Base-by-base conservation (phyloP, 1,284 basidiomycete species). In the Cerioporus squamosus region DNA sequence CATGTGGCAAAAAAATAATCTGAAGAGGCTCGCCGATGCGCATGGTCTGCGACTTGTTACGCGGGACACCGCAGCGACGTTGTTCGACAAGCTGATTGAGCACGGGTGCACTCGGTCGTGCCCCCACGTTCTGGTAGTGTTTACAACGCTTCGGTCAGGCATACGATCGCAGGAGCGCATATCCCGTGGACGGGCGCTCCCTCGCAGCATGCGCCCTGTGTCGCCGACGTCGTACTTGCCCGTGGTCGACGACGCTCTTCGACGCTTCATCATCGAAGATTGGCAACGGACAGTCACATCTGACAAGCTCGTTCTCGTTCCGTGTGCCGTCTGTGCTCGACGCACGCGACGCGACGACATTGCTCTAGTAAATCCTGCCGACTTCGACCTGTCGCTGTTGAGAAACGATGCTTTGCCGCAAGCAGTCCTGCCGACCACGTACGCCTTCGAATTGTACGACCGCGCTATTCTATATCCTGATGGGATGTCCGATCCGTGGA, bases 21-120 rank as follows among this genome's bases (percentile, higher is more conserved):
- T 87, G 83, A 67, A 81, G 75, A 72, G 84, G 86, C 71, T 86
- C 82, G 69, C 88, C 87, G 24, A 85, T 85, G 74, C 87, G 87
- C 48, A 88, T 77, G 42, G 87, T 84, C 66, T 88, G 86, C 42
- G 81, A 22, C 26, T 47, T 6, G 1, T 22, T 2, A 3, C 8
- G 6, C 23, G 18, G 5, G 45, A 47, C n/a, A 33, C 17, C 8
- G 18, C n/a, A 1, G 2, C n/a, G 2, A 33, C 3, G 3, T 3
- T 47, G 2, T 18, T 12, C 17, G 7, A 31, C 2, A 47, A 47
- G n/a, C 17, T 47, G 6, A 1, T 36, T 4, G 29, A 18, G 3
- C 45, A 47, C 29, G 18, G 1, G 6, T 47, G 45, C 10, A 20
- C 5, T 3, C 5, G 17, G 7, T 5, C 1, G 3, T 47, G 45